Evolutionary conservation across 495 filamentous ascomycete species (phyloP), one percentile per base, ranked within the genome.

Genomic region (Podospora fimiseda): DNA sequence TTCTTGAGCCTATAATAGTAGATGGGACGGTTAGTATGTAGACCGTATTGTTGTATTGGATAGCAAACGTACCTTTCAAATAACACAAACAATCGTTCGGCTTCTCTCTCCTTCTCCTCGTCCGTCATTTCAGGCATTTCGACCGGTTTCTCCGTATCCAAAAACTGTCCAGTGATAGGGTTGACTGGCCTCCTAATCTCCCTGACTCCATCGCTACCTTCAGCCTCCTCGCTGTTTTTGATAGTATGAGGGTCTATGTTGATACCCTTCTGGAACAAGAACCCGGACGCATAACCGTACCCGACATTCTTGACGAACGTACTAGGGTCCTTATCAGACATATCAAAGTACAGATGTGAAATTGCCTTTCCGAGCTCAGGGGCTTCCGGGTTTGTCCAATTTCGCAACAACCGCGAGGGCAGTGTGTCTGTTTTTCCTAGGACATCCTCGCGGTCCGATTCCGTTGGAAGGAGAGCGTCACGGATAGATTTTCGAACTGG

Each of bases 61-160:
- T n/a, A 15, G 1, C 14, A 27, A 46, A 61, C 69, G 57, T 72
- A 89, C 88, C 90, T 82, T 70, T 98, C 91, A 69, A 98, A 98
- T 14, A 98, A 74, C 13, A 97, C 89, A 71, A 97, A 96, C 0
- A 98, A 71, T 59, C 80, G 84, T 67, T 98, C 93, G 0, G 93
- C 93, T 66, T 98, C 93, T 41, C 88, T 75, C 63, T 96, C 89
- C 68, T 87, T 96, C 76, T 98, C 91, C 53, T 88, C 93, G 27
- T 84, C 73, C 5, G 86, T 92, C 93, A 98, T 97, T 16, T 83
- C 78, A 1, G 79, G 80, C 8, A 72, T 69, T 3, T 79, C 67
- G 9, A 74, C 53, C 8, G 76, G 69, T 13, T 74, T 75, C 66
- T 94, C 92, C 20, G 76, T 77, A 51, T 88, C 84, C 60, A 87